A percentile compares a stretch with the other conserved stretches of the same genome.
Conservation (phyloP, 176 grass and related monocot species). For the Ampelocalamus luodianensis region DNA sequence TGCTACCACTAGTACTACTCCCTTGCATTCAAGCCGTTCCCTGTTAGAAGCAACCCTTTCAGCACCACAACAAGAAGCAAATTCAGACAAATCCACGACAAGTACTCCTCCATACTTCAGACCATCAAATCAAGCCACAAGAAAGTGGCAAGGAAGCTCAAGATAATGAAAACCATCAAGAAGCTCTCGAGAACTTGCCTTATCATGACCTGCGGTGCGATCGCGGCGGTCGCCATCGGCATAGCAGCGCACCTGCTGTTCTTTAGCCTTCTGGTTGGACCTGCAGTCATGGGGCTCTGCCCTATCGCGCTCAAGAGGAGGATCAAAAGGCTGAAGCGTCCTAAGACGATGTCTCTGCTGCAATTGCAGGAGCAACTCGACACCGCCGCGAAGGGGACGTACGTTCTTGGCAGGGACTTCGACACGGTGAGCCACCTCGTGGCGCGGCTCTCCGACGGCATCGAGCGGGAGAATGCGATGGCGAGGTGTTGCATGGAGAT, state of each 20-base stretch:
- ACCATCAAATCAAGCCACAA: constrained; percentile 39
- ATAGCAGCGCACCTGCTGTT: constrained; percentile 33
- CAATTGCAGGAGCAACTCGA: constrained; percentile 52
- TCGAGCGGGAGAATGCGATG: constrained; percentile 54
- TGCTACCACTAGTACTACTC: neutral
- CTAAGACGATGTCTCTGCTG: neutral
- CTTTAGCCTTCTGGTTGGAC: constrained; percentile 44
- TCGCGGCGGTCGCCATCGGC: constrained; percentile 3
- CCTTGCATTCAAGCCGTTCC: constrained; percentile 17
- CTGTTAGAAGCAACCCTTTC: constrained; percentile 47
- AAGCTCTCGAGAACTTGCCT: constrained; percentile 32
- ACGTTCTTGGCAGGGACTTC: constrained; percentile 48
- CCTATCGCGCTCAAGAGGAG: constrained; percentile 24
- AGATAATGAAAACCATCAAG: constrained; percentile 21
- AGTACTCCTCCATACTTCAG: constrained; percentile 36
- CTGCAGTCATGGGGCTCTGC: constrained; percentile 33
- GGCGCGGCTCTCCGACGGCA: constrained; percentile 43
- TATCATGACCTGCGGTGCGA: constrained; percentile 6
- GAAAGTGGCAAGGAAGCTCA: constrained; percentile 49
- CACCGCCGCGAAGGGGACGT: constrained; percentile 55
- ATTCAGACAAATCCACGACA: constrained; percentile 56
- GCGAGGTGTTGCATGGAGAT: constrained; percentile 42
- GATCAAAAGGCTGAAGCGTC: neutral
- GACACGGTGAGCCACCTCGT: constrained; percentile 55
- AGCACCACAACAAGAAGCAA: constrained; percentile 33